These are phyloP conservation scores for Halophytophthora polymorphica DNA, from an alignment of 352 stramenopile species.

Conservation along the genomic window DNA sequence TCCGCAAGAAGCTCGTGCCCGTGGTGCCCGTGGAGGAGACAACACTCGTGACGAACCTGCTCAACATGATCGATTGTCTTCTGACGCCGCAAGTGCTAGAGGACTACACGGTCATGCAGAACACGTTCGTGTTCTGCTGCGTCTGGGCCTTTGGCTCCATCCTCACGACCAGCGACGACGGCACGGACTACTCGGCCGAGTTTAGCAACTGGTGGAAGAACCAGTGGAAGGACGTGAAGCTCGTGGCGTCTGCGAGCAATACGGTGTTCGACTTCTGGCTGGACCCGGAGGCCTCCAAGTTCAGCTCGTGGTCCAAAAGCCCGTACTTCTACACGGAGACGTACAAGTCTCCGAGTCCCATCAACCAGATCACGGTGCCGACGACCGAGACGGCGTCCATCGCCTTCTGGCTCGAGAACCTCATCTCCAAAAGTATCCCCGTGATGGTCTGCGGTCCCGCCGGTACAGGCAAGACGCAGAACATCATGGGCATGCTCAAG, in stretches of 20 bases:
- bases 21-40: conserved; percentile 94
- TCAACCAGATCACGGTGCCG: conserved; percentile 91
- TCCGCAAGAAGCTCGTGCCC: conserved; percentile 91
- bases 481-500: conserved; percentile 94
- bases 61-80: conserved; percentile 94
- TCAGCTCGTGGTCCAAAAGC: conserved; percentile 94
- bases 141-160: conserved; percentile 95
- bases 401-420: conserved; percentile 94
- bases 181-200: conserved; percentile 91
- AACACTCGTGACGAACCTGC: conserved; percentile 89
- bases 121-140: conserved; percentile 94
- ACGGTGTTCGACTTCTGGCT: conserved; percentile 98
- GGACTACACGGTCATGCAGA: conserved; percentile 81
- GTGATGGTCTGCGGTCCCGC: conserved; percentile 94
- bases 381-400: conserved; percentile 95
- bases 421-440: conserved; percentile 88
- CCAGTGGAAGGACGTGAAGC: conserved; percentile 95
- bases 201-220: conserved; percentile 96
- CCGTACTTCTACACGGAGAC: conserved; percentile 93
- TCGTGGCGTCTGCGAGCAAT: conserved; percentile 90
- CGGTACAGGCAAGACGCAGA: conserved; percentile 94
- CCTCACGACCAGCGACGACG: conserved; percentile 91
- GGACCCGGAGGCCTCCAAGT: conserved; percentile 88
- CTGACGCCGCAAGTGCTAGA: conserved; percentile 79
- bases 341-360: conserved; percentile 81